Base-by-base conservation (phyloP, 2,329 filamentous ascomycete genomes). In the Stachybotrys chlorohalonatus region DNA sequence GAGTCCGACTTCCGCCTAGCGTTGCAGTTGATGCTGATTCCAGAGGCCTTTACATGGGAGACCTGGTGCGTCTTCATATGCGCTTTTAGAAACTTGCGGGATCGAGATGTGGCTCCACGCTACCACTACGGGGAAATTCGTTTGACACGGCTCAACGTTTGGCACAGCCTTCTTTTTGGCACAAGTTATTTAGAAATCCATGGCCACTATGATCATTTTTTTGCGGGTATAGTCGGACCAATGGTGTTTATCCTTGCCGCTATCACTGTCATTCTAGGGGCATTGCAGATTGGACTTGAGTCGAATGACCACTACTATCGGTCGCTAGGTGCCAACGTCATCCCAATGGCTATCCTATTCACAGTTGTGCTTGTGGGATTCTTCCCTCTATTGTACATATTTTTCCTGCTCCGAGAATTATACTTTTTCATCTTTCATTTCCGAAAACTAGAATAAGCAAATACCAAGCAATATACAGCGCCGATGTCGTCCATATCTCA, bases 71-170 rank as follows among this genome's bases (percentile, higher is more conserved):
- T 56, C 4, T 72, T 71, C 57, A 65, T 72, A 31, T 51, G 55
- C 8, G 58, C 57, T 4, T 70, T 70, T 53, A 49, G 53, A 1
- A 13, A 53, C 8, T 52, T 69, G 8, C 42, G 52, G 8, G 68
- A 69, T 47, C 17, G 55, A 0, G 36, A 59, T 1, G 64, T 69
- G 7, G 59, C 58, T 24, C 57, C 55, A 2, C 65, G 70, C 1
- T 73, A 67, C 54, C 54, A 64, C 31, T 71, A 67, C 55, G 70
- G 70, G n/a, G 70, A 72, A 57, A 62, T 73, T 7, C 68, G 70
- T 5, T 63, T 72, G 7, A 64, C 61, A 2, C 61, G 68, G 9
- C 62, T 71, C 53, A 70, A 71, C 47, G 56, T 57, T n/a, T 56
- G 48, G 50, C 32, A 47, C 49, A 54, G 16, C 1, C 8, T 59